Evolutionary conservation across 495 filamentous ascomycete genomes (phyloP).

Genomic region (Tuber melanosporum): DNA sequence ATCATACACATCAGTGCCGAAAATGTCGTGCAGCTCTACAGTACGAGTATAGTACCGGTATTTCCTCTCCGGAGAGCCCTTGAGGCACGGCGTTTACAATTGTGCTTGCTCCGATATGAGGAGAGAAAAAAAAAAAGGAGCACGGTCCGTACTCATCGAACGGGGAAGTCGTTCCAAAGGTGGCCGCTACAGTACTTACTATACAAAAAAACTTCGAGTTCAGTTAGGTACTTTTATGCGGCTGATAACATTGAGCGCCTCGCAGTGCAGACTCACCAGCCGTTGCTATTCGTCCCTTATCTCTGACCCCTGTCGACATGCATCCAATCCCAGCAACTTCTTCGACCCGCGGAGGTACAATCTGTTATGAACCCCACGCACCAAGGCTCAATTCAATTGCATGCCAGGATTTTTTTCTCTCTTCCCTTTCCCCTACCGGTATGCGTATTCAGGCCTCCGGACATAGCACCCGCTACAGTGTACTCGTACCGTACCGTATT

Average conservation of each 20-base stretch:
- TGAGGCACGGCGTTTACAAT: conserved; percentile 16
- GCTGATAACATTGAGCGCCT: conserved; percentile 35
- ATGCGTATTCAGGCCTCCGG: not conserved
- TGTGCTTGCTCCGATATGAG: conserved; percentile 26
- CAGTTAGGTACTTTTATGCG: conserved; percentile 38
- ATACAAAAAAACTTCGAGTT: conserved; percentile 20
- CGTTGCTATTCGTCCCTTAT: conserved; percentile 36
- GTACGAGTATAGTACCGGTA: not conserved
- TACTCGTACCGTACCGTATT: not conserved
- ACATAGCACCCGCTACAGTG: not conserved
- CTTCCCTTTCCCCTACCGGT: not conserved
- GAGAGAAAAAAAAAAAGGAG: conserved; percentile 5
- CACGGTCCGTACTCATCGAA: conserved; percentile 5
- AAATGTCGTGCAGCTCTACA: conserved; percentile 31
- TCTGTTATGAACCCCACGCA: conserved; percentile 30
- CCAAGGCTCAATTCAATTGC: not conserved
- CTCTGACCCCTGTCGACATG: conserved; percentile 20
- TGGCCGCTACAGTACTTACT: conserved; percentile 7
- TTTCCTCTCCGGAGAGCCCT: conserved; percentile 18
- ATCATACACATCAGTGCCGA: not conserved
- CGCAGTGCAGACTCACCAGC: conserved; percentile 20
- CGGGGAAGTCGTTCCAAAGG: conserved; percentile 21
- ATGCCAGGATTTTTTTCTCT: not conserved
- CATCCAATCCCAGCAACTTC: conserved; percentile 26
- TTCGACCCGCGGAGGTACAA: conserved; percentile 32